Evolutionary conservation across 306 rosid species (phyloP).

Genomic region (Purshia tridentata): DNA sequence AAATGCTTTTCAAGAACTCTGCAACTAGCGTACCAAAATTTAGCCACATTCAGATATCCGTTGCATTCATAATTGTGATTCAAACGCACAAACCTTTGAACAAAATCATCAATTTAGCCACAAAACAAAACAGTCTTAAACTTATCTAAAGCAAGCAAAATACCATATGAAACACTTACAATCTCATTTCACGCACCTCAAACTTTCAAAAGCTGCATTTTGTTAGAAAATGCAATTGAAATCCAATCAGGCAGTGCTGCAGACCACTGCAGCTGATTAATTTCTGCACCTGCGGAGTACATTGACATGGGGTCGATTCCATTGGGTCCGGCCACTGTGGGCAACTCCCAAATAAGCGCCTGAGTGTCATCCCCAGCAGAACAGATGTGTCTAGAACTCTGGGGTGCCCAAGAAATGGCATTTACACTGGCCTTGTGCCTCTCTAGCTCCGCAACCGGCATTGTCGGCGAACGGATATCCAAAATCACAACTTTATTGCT

Average conservation of each 20-base stretch:
- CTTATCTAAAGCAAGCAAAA: not conserved
- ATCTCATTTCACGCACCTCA: constrained; percentile 29
- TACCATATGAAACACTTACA: not conserved
- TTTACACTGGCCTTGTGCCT: constrained; percentile 66
- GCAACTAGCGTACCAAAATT: not conserved
- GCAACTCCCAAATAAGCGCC: constrained; percentile 93
- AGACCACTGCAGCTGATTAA: constrained; percentile 93
- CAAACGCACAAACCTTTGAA: not conserved
- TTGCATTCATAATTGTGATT: not conserved
- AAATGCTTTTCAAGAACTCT: not conserved
- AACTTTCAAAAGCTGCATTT: constrained; percentile 92
- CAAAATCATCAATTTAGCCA: not conserved
- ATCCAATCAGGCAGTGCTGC: constrained; percentile 88
- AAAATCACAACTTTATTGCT: constrained; percentile 80
- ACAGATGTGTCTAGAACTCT: constrained; percentile 63
- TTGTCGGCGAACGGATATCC: constrained; percentile 85
- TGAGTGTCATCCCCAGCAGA: constrained; percentile 85
- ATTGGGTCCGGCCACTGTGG: constrained; percentile 65
- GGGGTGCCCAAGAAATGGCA: constrained; percentile 82
- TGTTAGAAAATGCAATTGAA: constrained; percentile 76
- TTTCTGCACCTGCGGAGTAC: constrained; percentile 68
- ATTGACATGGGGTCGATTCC: constrained; percentile 82
- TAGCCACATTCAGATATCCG: not conserved
- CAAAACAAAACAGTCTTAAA: not conserved
- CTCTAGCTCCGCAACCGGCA: constrained; percentile 92